Base-by-base conservation (phyloP, 306 rosid species). In the Castanea mollissima region DNA sequence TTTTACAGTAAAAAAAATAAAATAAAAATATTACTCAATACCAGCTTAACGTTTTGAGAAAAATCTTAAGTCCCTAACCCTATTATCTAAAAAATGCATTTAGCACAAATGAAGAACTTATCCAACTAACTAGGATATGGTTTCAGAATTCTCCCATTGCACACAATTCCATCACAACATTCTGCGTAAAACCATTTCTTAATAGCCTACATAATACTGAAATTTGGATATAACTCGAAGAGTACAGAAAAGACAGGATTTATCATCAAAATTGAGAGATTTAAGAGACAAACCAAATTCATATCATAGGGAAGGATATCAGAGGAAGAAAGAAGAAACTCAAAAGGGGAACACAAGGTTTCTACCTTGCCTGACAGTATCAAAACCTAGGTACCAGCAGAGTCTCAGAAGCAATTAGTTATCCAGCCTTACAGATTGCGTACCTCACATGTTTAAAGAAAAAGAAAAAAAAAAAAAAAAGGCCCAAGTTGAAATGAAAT, bases 1-100 rank as follows among this genome's bases (percentile, higher is more conserved):
- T 71, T 84, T 82, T 55, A 81, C 76, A 87, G 72, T 62, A 77
- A 75, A 71, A 80, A 57, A 69, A 25, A 77, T 73, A 71, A 80
- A 8, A 71, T 31, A 83, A 83, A 83, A 76, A 86, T 35, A 81
- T 62, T 57, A 75, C 72, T 80, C 78, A 77, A 60, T 31, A 73
- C 44, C 64, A 74, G 23, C 51, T 71, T 55, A 68, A 80, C 70
- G 20, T 69, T 76, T 75, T 38, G 55, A 62, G 56, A 74, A 75
- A 75, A 86, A 64, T 67, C 41, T 2, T 67, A 49, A 49, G 16
- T 49, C 12, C 16, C 15, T 49, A 60, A 76, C 29, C 70, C 74
- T 79, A 78, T 84, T 49, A 73, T 74, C 44, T 18, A 69, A 76
- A 69, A 76, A 78, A 62, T 74, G 76, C 70, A 86, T 57, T 73